A percentile compares a stretch with the other conserved stretches of the same genome.
Conservation (phyloP, 139 green algal genomes). For the Medakamo hakoo region DNA sequence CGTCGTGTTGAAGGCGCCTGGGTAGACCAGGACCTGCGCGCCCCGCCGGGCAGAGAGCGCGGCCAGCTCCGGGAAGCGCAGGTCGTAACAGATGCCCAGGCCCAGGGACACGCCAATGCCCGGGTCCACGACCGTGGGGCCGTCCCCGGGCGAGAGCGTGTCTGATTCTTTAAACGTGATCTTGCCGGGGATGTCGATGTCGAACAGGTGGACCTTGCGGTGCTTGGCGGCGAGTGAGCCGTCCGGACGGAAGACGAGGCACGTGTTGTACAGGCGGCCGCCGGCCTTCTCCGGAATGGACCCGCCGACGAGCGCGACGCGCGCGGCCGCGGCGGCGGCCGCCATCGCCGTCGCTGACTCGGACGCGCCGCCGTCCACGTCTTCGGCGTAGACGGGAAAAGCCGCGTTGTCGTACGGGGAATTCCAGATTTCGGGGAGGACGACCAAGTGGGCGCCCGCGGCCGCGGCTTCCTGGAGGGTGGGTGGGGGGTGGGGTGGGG, state of each 20-base stretch:
- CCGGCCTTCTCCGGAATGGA: constrained; percentile 62
- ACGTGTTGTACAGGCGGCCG: constrained; percentile 90
- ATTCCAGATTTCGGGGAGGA: constrained; percentile 94
- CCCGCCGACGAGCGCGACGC: constrained; percentile 46
- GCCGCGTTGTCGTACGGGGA: constrained; percentile 92
- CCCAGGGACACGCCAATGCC: constrained; percentile 34
- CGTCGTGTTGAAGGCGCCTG: constrained; percentile 34
- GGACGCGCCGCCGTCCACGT: constrained; percentile 46
- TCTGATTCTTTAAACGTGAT: constrained; percentile 93
- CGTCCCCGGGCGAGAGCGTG: constrained; percentile 48
- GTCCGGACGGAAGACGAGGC: constrained; percentile 67
- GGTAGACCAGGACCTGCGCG: constrained; percentile 76
- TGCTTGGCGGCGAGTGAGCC: constrained; percentile 73
- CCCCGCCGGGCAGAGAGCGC: constrained; percentile 62
- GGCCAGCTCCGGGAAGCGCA: constrained; percentile 90
- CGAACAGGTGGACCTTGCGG: constrained; percentile 89
- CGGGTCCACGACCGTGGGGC: constrained; percentile 38
- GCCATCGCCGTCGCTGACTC: constrained; percentile 21
- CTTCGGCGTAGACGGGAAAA: constrained; percentile 85
- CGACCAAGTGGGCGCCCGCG: constrained; percentile 49
- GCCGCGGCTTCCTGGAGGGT: constrained; percentile 31
- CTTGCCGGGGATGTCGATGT: constrained; percentile 97
- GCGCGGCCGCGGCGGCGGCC: constrained; percentile 14
- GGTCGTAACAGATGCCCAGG: constrained; percentile 96
- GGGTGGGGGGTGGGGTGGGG: neutral